Evolutionary conservation across 2,329 filamentous ascomycete species (phyloP).

Genomic region (Verticillium klebahnii): DNA sequence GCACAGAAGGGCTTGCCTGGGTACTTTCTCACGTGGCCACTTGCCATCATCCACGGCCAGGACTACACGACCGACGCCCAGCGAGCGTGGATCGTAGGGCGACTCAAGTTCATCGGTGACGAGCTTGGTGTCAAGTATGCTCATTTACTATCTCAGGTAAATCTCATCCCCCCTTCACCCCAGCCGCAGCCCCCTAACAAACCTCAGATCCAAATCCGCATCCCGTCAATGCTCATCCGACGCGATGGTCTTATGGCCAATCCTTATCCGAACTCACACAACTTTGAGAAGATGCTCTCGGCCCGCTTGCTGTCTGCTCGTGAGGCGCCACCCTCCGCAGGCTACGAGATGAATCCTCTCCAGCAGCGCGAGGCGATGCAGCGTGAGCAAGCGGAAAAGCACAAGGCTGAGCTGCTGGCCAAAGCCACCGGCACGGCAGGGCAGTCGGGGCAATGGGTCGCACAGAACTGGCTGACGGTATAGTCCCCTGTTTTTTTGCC

Average conservation of each 20-base stretch:
- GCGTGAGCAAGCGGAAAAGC: constrained; percentile 36
- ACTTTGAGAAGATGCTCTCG: constrained; percentile 42
- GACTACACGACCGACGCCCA: constrained; percentile 58
- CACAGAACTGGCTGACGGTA: constrained; percentile 28
- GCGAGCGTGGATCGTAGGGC: constrained; percentile 48
- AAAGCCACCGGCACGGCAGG: constrained; percentile 32
- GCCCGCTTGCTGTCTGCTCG: constrained; percentile 18
- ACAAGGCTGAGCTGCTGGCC: constrained; percentile 35
- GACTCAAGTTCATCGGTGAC: constrained; percentile 49
- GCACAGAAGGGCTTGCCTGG: constrained; percentile 50
- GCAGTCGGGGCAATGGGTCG: constrained; percentile 30
- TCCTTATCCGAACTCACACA: constrained; percentile 30
- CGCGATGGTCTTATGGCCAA: constrained; percentile 45
- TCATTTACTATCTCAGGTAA: constrained; percentile 48
- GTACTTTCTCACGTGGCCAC: constrained; percentile 56
- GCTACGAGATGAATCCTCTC: constrained; percentile 36
- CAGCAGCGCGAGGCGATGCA: constrained; percentile 44
- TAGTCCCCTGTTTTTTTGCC: constrained; percentile 9
- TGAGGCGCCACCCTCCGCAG: constrained; percentile 24
- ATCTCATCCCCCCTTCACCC: constrained; percentile 10
- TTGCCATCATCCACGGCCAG: constrained; percentile 48
- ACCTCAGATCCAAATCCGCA: constrained; percentile 48
- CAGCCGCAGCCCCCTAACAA: neutral
- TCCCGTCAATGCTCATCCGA: constrained; percentile 59
- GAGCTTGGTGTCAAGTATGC: constrained; percentile 56